phyloP scores from a whole-genome alignment of 306 rosid genomes.

The Citrullus colocynthis region DNA sequence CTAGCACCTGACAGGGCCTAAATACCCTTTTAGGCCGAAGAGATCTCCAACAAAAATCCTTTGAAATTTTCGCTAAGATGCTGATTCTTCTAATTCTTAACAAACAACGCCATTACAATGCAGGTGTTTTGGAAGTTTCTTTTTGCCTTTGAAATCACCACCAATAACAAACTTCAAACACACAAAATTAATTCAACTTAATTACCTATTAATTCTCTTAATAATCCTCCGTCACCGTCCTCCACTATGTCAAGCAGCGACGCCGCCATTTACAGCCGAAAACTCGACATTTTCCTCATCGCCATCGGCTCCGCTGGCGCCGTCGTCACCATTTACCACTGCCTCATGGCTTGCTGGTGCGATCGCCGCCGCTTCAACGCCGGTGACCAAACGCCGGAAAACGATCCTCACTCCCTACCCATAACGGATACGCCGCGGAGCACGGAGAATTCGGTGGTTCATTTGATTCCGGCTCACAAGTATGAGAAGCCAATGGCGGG shows the following conservation, averaged over 20 bases:
- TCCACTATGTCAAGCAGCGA: not conserved
- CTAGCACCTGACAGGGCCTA: no score
- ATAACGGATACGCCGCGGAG: not conserved
- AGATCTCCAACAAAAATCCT: not conserved
- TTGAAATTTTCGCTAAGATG: not conserved
- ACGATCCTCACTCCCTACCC: not conserved
- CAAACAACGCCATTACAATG: not conserved
- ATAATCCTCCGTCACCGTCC: not conserved
- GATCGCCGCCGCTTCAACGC: slow-evolving; percentile 6
- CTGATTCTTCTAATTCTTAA: not conserved
- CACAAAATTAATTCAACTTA: not conserved
- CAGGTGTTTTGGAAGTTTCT: not conserved
- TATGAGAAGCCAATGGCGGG: slow-evolving; percentile 2
- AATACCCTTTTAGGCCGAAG: not conserved
- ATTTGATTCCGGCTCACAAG: slow-evolving; percentile 34
- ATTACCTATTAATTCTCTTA: not conserved
- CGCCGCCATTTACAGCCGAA: not conserved
- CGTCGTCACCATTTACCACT: slow-evolving; percentile 31
- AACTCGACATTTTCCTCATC: slow-evolving; percentile 15
- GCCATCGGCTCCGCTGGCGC: slow-evolving; percentile 36
- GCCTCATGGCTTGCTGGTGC: slow-evolving; percentile 24
- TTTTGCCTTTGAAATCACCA: not conserved
- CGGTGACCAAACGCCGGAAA: not conserved
- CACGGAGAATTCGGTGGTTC: not conserved
- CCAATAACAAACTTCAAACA: not conserved